Evolutionary conservation across 768 basidiomycete species (phyloP).

Genomic region (Rickenella mellea): DNA sequence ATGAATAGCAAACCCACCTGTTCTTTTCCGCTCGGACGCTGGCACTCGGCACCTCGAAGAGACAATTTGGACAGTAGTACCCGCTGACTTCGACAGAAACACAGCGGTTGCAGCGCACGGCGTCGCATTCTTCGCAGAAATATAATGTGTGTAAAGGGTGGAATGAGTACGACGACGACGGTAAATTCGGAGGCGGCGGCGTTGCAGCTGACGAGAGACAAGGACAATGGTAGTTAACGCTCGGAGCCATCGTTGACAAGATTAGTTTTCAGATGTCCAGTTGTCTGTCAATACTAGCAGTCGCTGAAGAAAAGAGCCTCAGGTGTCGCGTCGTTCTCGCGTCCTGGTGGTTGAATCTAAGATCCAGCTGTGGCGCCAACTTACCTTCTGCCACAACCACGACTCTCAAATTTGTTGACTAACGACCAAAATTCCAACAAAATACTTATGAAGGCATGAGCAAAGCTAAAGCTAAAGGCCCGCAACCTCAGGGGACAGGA

Average conservation of each 20-base stretch:
- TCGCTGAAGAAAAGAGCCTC: not conserved
- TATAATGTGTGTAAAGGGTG: conserved; percentile 80
- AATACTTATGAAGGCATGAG: conserved; percentile 19
- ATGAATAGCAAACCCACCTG: conserved; percentile 38
- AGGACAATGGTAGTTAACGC: conserved; percentile 60
- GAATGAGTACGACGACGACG: conserved; percentile 73
- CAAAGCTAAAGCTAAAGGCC: conserved; percentile 40
- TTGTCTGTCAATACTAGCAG: not conserved
- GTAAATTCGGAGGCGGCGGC: conserved; percentile 66
- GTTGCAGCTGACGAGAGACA: conserved; percentile 50
- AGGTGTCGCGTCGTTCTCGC: not conserved
- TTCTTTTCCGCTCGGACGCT: conserved; percentile 99
- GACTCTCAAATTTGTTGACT: not conserved
- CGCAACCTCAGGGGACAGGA: conserved; percentile 44
- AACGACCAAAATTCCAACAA: not conserved
- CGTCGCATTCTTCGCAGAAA: conserved; percentile 99
- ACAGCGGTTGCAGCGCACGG: conserved; percentile 87
- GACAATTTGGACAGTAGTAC: conserved; percentile 96
- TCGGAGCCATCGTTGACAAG: conserved; percentile 32
- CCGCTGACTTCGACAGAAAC: conserved; percentile 90
- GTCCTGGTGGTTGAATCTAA: not conserved
- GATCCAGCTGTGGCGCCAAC: too few species aligned
- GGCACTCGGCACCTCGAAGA: conserved; percentile 96
- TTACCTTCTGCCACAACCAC: not conserved
- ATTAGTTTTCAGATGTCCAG: not conserved